Percentiles rank a stretch among this genome's conserved stretches.
Conservation (phyloP, 2,329 filamentous ascomycete genomes). For the Arachnomyces sp. region DNA sequence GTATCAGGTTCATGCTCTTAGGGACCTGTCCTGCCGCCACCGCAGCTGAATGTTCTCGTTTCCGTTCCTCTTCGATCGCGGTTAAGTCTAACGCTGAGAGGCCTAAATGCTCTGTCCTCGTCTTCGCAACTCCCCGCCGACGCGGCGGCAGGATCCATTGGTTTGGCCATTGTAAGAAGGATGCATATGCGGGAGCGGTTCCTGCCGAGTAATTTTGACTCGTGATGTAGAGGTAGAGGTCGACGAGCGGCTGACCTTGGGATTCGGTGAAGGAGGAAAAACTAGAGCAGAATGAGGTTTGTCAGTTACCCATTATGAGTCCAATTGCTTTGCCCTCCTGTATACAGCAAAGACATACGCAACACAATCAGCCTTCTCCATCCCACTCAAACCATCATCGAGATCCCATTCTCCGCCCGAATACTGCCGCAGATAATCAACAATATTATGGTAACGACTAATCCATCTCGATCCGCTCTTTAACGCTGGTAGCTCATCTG, state of each 20-base stretch:
- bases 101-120: slow-evolving; percentile 60
- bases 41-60: slow-evolving; percentile 31
- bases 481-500: slow-evolving; percentile 51
- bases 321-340: background rate
- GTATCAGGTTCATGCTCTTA: slow-evolving; percentile 39
- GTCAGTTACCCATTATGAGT: background rate
- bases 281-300: slow-evolving; percentile 13
- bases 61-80: slow-evolving; percentile 31
- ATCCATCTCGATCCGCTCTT: slow-evolving; percentile 47
- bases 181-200: slow-evolving; percentile 73
- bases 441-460: slow-evolving; percentile 46
- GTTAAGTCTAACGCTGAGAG: slow-evolving; percentile 61
- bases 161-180: slow-evolving; percentile 73
- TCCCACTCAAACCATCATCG: slow-evolving; percentile 34
- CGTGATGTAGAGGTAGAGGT: slow-evolving; percentile 83
- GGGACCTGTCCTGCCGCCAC: slow-evolving; percentile 32
- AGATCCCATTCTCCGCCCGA: slow-evolving; percentile 43
- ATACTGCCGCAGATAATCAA: slow-evolving; percentile 41
- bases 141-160: slow-evolving; percentile 77
- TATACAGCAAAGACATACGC: slow-evolving; percentile 32
- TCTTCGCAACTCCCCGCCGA: slow-evolving; percentile 61
- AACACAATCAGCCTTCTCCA: slow-evolving; percentile 40
- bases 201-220: slow-evolving; percentile 72
- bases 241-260: slow-evolving; percentile 67
- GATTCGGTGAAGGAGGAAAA: slow-evolving; percentile 62